These are phyloP conservation scores for Bipolaris zeicola DNA, from an alignment of 2,329 filamentous ascomycete species.

Conservation along the genomic window DNA sequence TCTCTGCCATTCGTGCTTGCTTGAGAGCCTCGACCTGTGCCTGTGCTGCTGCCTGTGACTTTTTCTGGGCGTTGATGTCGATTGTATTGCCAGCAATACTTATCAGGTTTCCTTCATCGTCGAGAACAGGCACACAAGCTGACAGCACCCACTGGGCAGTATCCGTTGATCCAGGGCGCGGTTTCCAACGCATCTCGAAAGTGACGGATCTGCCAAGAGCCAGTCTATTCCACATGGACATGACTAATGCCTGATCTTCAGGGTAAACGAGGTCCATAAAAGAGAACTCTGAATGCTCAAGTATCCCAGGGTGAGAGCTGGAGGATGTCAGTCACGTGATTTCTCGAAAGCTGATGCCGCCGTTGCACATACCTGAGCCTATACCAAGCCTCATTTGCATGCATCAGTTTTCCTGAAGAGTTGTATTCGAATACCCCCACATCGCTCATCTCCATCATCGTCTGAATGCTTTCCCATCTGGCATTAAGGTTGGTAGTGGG, in stretches of 20 bases:
- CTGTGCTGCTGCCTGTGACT: slow-evolving; percentile 28
- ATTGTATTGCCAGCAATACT: slow-evolving; percentile 41
- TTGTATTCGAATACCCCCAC: slow-evolving; percentile 44
- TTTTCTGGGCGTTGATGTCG: slow-evolving; percentile 43
- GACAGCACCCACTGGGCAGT: slow-evolving; percentile 37
- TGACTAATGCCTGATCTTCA: slow-evolving; percentile 32
- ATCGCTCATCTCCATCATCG: slow-evolving; percentile 45
- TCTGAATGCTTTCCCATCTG: slow-evolving; percentile 36
- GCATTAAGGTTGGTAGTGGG: slow-evolving; percentile 25
- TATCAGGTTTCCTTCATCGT: slow-evolving; percentile 32
- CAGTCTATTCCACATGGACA: slow-evolving; percentile 40
- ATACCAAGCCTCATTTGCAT: slow-evolving; percentile 42
- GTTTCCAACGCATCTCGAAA: slow-evolving; percentile 46
- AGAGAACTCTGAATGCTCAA: slow-evolving; percentile 29
- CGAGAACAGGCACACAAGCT: slow-evolving; percentile 38
- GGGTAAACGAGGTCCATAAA: slow-evolving; percentile 42
- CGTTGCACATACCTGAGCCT: slow-evolving; percentile 21
- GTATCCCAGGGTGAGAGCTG: slow-evolving; percentile 30
- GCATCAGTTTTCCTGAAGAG: slow-evolving; percentile 29
- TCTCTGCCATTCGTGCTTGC: slow-evolving; percentile 30
- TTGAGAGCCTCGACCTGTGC: slow-evolving; percentile 35
- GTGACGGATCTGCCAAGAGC: slow-evolving; percentile 33
- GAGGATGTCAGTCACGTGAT: neutral
- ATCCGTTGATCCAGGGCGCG: slow-evolving; percentile 18
- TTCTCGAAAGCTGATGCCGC: neutral